Evolutionary conservation across 2,329 filamentous ascomycete species (phyloP), one percentile per base, ranked within the genome.

Genomic region (Hymenoscyphus repandus): DNA sequence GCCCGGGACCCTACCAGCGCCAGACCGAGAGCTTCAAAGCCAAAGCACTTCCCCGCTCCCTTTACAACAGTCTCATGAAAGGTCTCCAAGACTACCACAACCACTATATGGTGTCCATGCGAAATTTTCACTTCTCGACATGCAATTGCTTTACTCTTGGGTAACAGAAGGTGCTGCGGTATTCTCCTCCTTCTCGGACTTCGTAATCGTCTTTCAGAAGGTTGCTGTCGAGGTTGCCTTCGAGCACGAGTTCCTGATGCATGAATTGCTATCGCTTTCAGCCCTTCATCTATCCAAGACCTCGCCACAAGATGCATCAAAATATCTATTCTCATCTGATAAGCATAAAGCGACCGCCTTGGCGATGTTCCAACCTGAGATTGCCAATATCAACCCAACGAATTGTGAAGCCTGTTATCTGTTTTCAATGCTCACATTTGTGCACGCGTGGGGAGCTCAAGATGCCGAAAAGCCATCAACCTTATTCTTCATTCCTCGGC

Each of bases 301-400:
- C 1, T 55, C 52, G 3, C 62, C 66, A 5, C 17, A 34, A 37
- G 52, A 36, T 54, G 58, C 33, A 44, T 47, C 17, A 43, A 53
- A 27, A 43, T 63, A 53, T 64, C 64, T 43, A 50, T 56, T 50
- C 54, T 63, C 51, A 55, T 69, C 51, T 58, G 68, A 34, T 18
- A 64, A 62, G 1, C 64, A 66, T 18, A 54, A 66, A 15, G 64
- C 65, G 32, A 62, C 54, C 15, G 64, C 58, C 27, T 55, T 70
- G 2, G 53, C 57, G 11, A 47, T 62, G 6, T 69, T 68, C 51
- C 66, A 67, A 48, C 55, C 62, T 13, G 56, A 62, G 47, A 53
- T 84, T 76, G 36, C 78, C 75, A 30, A 69, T 69, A 62, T 71
- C 66, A 52, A 62, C 61, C 13, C 66, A 63, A 54, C 69, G 51